phyloP scores from a whole-genome alignment of 495 filamentous ascomycete species.

The Hypoxylon rickii region DNA sequence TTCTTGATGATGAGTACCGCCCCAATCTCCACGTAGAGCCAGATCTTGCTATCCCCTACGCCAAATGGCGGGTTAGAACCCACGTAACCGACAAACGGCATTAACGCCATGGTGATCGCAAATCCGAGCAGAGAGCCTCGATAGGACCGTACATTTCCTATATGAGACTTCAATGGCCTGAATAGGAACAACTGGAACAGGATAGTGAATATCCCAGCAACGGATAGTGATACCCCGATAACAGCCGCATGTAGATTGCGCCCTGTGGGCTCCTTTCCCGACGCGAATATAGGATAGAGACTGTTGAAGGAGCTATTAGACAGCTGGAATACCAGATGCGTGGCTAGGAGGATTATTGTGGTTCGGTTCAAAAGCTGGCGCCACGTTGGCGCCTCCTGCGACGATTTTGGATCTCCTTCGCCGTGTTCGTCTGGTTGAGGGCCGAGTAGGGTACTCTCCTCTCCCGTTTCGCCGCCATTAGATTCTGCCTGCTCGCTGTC shows the following conservation, averaged over 20 bases:
- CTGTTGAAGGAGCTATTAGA: constrained; percentile 89
- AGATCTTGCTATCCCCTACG: constrained; percentile 60
- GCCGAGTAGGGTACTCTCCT: constrained; percentile 39
- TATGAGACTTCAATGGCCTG: constrained; percentile 72
- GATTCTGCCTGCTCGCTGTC: constrained; percentile 47
- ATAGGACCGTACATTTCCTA: constrained; percentile 87
- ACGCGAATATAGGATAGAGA: constrained; percentile 88
- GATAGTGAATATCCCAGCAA: constrained; percentile 83
- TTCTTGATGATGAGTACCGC: constrained; percentile 84
- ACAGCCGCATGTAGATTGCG: constrained; percentile 74
- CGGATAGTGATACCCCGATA: constrained; percentile 84
- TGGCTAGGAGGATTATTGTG: constrained; percentile 76
- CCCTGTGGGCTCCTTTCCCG: constrained; percentile 72
- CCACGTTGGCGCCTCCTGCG: constrained; percentile 49
- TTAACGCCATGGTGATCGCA: constrained; percentile 78
- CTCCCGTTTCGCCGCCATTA: constrained; percentile 39
- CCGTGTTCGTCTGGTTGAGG: constrained; percentile 37
- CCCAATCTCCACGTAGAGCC: constrained; percentile 76
- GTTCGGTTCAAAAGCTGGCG: constrained; percentile 71
- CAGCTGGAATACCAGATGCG: constrained; percentile 87
- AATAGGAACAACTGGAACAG: constrained; percentile 87
- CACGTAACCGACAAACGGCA: constrained; percentile 88
- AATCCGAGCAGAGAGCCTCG: constrained; percentile 80
- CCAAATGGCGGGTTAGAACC: constrained; percentile 52
- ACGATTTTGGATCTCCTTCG: constrained; percentile 37